Percentiles rank a stretch among this genome's conserved stretches.
Conservation (phyloP, 1,284 basidiomycete genomes). For the Leccinum brunneo-olivaceum region DNA sequence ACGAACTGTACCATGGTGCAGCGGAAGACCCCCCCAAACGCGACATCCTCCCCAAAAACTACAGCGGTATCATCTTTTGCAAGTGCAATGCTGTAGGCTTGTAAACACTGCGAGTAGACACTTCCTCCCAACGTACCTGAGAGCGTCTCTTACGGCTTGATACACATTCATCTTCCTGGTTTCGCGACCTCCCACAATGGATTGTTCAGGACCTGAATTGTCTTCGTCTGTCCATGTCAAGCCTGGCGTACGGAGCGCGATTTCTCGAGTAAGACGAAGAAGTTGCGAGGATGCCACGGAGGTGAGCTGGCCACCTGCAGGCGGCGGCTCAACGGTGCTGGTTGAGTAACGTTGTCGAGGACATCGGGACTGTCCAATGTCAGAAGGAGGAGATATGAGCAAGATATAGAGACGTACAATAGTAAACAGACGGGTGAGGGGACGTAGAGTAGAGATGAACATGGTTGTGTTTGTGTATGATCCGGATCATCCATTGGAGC, state of each 20-base stretch:
- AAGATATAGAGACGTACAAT: slow-evolving; percentile 16
- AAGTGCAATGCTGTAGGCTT: slow-evolving; percentile 61
- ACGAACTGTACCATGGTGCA: slow-evolving; percentile 62
- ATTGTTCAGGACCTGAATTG: slow-evolving; percentile 34
- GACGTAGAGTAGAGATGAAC: slow-evolving; percentile 16
- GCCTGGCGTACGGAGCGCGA: slow-evolving; percentile 66
- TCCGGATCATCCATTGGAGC: slow-evolving; percentile 17
- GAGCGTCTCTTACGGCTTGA: slow-evolving; percentile 83
- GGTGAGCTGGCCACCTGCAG: slow-evolving; percentile 68
- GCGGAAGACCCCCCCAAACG: slow-evolving; percentile 90
- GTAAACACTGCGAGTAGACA: slow-evolving; percentile 2
- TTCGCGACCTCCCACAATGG: slow-evolving; percentile 67
- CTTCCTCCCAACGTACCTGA: slow-evolving; percentile 48
- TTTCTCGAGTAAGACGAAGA: slow-evolving; percentile 57
- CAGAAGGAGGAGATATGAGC: not conserved
- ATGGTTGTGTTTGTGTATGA: slow-evolving; percentile 25
- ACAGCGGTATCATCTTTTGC: slow-evolving; percentile 80
- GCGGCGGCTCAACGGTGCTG: slow-evolving; percentile 45
- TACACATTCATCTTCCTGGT: slow-evolving; percentile 89
- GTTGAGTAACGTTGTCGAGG: slow-evolving; percentile 40
- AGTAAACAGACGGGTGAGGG: slow-evolving; percentile 14
- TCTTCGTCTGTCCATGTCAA: slow-evolving; percentile 66
- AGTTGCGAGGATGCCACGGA: slow-evolving; percentile 61
- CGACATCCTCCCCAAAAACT: slow-evolving; percentile 91
- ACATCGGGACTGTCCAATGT: slow-evolving; percentile 3